phyloP scores from a whole-genome alignment of 2,329 filamentous ascomycete genomes.

The Clarireedia homoeocarpa region DNA sequence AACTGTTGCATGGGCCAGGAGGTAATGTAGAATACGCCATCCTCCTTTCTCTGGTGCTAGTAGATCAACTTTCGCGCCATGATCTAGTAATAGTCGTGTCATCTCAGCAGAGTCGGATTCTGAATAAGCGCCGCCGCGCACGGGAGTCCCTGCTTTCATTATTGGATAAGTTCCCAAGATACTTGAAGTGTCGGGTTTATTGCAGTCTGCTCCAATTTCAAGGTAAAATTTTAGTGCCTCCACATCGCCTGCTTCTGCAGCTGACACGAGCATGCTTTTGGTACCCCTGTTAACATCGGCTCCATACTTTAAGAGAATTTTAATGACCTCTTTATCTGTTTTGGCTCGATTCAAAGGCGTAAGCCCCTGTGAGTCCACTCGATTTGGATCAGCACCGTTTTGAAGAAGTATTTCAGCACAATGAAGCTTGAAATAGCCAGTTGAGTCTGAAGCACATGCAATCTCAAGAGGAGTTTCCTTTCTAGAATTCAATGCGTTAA shows the following conservation, averaged over 20 bases:
- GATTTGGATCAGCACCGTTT: constrained; percentile 9
- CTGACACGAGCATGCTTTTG: background rate
- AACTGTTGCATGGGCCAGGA: background rate
- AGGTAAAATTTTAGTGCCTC: background rate
- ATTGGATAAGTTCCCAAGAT: background rate
- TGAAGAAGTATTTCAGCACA: constrained; percentile 4
- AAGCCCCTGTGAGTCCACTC: background rate
- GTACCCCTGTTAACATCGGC: constrained; percentile 25
- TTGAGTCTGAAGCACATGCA: background rate
- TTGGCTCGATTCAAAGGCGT: background rate
- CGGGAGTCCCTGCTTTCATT: background rate
- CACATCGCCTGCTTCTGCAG: background rate
- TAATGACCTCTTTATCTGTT: constrained; percentile 12
- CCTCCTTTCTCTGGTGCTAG: background rate
- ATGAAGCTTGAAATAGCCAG: background rate
- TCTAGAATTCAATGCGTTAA: constrained; percentile 15
- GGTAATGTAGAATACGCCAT: background rate
- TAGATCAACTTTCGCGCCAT: constrained; percentile 1
- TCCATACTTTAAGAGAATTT: constrained; percentile 27
- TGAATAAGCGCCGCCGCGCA: background rate
- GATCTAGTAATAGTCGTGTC: background rate
- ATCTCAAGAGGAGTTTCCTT: constrained; percentile 15
- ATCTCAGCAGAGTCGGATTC: background rate
- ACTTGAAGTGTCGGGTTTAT: background rate
- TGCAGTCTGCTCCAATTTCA: background rate